Percentiles rank a stretch among this genome's conserved stretches.
Evolutionary conservation across 495 filamentous ascomycete genomes (phyloP).

Genomic region (Penicillium paxilli): DNA sequence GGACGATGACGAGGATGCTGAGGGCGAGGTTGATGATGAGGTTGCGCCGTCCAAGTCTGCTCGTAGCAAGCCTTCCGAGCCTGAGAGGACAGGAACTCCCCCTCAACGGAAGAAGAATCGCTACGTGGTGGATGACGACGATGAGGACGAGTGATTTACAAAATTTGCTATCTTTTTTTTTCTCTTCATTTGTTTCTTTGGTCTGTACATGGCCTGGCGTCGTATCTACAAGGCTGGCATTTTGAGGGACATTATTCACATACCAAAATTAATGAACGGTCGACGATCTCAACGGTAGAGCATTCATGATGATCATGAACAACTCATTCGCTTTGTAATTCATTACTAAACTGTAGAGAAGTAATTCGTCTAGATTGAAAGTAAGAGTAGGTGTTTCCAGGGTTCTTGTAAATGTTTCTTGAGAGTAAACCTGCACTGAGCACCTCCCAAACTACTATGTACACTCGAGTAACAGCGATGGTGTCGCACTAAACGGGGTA

Average conservation of each 20-base stretch:
- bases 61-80: slow-evolving; percentile 24
- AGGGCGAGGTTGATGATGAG: slow-evolving; percentile 54
- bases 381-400: no score
- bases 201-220: slow-evolving; percentile 9
- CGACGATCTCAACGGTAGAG: slow-evolving; percentile 7
- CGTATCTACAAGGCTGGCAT: slow-evolving; percentile 12
- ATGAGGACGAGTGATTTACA: slow-evolving; percentile 36
- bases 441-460: no score
- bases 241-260: slow-evolving; percentile 2
- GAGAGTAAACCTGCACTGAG: no score
- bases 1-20: slow-evolving; percentile 57
- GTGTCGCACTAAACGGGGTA: no score
- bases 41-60: slow-evolving; percentile 24
- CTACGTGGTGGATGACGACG: slow-evolving; percentile 48
- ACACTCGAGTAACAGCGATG: no score
- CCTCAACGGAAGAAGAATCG: slow-evolving; percentile 47
- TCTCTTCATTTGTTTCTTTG: slow-evolving; percentile 5
- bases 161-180: not conserved
- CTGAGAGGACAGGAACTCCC: slow-evolving; percentile 30
- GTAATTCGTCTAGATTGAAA: no score
- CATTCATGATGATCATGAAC: no score
- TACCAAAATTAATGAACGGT: slow-evolving; percentile 31
- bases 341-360: no score
- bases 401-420: no score
- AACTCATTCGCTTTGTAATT: no score